These are phyloP conservation scores for Backusella sp. DNA, from an alignment of 192 early-diverging fungal species.

Conservation along the genomic window DNA sequence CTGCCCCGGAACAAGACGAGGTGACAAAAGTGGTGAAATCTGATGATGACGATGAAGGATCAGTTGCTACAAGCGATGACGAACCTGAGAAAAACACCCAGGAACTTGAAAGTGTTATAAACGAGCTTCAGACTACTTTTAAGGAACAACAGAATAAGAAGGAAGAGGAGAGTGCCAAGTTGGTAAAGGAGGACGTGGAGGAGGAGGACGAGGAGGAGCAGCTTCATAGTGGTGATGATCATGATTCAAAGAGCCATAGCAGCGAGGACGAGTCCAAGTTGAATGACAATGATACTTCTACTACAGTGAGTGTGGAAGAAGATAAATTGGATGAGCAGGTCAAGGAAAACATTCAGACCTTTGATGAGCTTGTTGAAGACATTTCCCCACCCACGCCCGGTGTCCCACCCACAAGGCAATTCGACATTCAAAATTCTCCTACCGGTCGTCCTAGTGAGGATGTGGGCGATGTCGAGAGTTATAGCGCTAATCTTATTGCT, in stretches of 20 bases:
- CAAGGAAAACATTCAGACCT: background rate
- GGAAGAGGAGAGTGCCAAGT: background rate
- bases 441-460: slow-evolving; percentile 11
- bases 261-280: background rate
- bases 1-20: background rate
- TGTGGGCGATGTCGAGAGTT: background rate
- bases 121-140: background rate
- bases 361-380: slow-evolving; percentile 1
- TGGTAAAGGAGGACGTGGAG: background rate
- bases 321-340: background rate
- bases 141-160: background rate
- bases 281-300: background rate
- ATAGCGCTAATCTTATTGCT: slow-evolving; percentile 22
- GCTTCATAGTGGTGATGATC: background rate
- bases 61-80: background rate
- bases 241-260: background rate
- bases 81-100: background rate
- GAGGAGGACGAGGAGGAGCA: background rate
- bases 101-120: background rate
- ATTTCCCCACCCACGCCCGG: slow-evolving; percentile 35
- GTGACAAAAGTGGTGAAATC: background rate
- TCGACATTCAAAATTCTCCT: background rate
- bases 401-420: slow-evolving; percentile 12
- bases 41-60: background rate
- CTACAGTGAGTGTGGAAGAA: background rate